Evolutionary conservation across 2,329 filamentous ascomycete genomes (phyloP).

Genomic region (Ophiostoma angusticollis): DNA sequence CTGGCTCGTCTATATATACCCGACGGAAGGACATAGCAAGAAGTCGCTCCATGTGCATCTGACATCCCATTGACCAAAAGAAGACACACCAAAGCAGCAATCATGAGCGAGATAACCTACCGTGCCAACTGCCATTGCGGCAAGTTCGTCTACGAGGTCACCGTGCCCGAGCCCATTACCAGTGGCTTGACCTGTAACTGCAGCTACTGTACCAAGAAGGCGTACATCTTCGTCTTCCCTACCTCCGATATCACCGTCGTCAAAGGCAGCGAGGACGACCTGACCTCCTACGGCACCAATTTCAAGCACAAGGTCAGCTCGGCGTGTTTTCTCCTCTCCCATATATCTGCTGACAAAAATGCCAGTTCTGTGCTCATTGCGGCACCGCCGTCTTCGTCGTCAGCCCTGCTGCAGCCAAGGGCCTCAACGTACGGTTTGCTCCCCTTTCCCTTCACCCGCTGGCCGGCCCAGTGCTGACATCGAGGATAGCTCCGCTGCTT

Average conservation of each 20-base stretch:
- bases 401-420: conserved; percentile 8
- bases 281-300: conserved; percentile 30
- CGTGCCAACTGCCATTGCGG: conserved; percentile 47
- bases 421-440: conserved; percentile 31
- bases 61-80: no score
- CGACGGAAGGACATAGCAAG: no score
- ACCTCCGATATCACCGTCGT: conserved; percentile 28
- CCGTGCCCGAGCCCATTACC: conserved; percentile 42
- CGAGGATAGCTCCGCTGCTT: conserved; percentile 28
- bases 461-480: not conserved
- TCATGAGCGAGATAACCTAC: conserved; percentile 24
- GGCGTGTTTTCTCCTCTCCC: not conserved
- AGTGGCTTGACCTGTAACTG: conserved; percentile 48
- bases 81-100: not conserved
- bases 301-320: conserved; percentile 29
- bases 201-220: conserved; percentile 47
- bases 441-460: not conserved
- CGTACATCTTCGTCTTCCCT: conserved; percentile 27
- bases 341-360: not conserved
- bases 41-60: no score
- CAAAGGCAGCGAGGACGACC: conserved; percentile 28
- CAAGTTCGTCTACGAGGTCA: conserved; percentile 37
- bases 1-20: no score
- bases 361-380: conserved; percentile 39
- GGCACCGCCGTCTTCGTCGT: conserved; percentile 30